These are phyloP conservation scores for Neurospora sp. DNA, from an alignment of 495 filamentous ascomycete species.

Conservation along the genomic window DNA sequence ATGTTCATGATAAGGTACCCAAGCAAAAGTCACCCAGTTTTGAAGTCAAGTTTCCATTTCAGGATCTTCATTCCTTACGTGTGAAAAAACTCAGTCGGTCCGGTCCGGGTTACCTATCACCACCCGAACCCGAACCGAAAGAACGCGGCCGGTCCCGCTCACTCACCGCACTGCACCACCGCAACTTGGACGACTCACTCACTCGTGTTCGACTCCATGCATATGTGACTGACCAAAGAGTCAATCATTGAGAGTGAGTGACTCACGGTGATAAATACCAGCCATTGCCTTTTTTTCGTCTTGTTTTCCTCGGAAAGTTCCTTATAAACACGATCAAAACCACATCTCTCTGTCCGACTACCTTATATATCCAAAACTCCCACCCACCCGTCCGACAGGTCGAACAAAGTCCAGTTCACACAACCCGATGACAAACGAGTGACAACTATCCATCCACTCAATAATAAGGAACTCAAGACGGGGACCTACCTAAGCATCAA, in stretches of 20 bases:
- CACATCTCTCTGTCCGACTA: no score
- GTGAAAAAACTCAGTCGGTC: background rate
- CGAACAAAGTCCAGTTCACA: no score
- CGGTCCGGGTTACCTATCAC: background rate
- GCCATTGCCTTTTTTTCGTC: no score
- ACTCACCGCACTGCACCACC: background rate
- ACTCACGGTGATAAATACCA: background rate
- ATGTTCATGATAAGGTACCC: background rate
- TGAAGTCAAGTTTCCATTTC: background rate
- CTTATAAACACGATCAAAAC: no score
- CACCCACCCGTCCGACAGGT: no score
- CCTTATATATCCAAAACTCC: no score
- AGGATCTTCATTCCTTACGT: background rate
- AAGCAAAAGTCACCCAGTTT: no score
- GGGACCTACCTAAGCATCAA: background rate
- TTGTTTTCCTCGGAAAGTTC: no score
- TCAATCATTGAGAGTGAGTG: background rate
- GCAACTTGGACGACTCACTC: background rate
- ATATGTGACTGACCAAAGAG: no score
- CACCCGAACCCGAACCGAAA: background rate
- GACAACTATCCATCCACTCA: background rate
- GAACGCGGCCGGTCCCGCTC: background rate
- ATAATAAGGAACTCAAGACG: background rate
- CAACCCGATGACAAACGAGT: no score
- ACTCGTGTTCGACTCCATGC: no score